Evolutionary conservation across 306 rosid species (phyloP).

Genomic region (Elaeagnus macrophylla): DNA sequence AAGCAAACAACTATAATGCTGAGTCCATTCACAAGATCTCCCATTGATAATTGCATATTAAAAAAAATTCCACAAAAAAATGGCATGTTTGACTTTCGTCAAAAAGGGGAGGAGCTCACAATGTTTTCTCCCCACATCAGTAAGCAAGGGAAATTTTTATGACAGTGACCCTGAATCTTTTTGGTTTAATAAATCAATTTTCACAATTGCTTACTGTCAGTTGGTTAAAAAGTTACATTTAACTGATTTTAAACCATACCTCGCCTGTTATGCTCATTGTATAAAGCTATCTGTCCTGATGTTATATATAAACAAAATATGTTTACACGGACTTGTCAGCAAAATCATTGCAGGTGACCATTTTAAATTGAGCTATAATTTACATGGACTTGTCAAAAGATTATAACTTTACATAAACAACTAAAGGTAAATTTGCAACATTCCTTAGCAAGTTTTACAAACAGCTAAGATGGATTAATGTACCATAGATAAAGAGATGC

Average conservation of each 20-base stretch:
- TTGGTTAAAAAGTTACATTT: no score
- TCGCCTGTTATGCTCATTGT: no score
- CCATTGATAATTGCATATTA: background rate
- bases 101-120: background rate
- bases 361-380: no score
- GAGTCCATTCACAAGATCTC: no score
- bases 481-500: constrained; percentile 91
- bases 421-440: background rate
- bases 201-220: background rate
- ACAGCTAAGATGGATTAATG: constrained; percentile 16
- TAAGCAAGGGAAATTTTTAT: background rate
- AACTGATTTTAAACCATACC: no score
- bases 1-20: no score
- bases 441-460: background rate
- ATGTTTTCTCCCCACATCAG: background rate
- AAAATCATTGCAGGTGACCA: no score
- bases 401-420: background rate
- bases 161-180: background rate
- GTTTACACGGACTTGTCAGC: no score
- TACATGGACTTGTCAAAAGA: no score
- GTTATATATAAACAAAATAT: no score
- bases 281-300: no score
- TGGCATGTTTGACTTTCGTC: background rate
- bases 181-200: background rate
- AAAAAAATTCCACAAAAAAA: background rate